Conservation (phyloP, 805 yeast species). For the Ogataea henricii region DNA sequence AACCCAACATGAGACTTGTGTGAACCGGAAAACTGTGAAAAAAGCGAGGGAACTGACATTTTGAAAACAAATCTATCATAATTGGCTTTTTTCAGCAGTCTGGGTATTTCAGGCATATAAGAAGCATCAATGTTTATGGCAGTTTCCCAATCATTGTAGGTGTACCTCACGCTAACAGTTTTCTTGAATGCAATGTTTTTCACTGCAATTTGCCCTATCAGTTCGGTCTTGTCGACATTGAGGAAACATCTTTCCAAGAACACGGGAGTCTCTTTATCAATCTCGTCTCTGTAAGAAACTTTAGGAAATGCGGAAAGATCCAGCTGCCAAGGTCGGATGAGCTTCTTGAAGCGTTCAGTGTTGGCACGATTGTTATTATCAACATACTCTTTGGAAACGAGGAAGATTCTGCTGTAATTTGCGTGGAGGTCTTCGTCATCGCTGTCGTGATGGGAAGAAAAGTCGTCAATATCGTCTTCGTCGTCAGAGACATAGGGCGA, state of each 20-base stretch:
- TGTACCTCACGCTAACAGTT: conserved; percentile 66
- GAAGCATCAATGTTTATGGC: conserved; percentile 66
- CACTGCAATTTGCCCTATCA: conserved; percentile 78
- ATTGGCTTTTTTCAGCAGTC: conserved; percentile 46
- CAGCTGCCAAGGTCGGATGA: conserved; percentile 46
- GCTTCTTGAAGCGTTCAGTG: conserved; percentile 22
- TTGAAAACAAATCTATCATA: conserved; percentile 76
- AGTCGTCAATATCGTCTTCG: conserved; percentile 36
- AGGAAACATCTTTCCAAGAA: conserved; percentile 68
- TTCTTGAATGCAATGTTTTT: conserved; percentile 72
- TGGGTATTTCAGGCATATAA: conserved; percentile 58
- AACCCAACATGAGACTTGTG: conserved; percentile 25
- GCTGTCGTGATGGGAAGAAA: conserved; percentile 29
- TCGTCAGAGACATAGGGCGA: conserved; percentile 51
- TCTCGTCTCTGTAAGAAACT: conserved; percentile 45
- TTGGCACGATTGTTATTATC: conserved; percentile 17
- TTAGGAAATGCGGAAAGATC: conserved; percentile 44
- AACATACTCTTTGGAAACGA: conserved; percentile 22
- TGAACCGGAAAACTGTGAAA: conserved; percentile 30
- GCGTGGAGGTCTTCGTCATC: conserved; percentile 19
- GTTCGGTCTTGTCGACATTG: conserved; percentile 54
- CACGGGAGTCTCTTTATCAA: conserved; percentile 46
- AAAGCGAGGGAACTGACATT: conserved; percentile 49
- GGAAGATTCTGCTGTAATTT: conserved; percentile 14
- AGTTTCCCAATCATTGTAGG: conserved; percentile 79